Evolutionary conservation across 2,329 filamentous ascomycete genomes (phyloP).

Genomic region (Xylariaceae sp.): DNA sequence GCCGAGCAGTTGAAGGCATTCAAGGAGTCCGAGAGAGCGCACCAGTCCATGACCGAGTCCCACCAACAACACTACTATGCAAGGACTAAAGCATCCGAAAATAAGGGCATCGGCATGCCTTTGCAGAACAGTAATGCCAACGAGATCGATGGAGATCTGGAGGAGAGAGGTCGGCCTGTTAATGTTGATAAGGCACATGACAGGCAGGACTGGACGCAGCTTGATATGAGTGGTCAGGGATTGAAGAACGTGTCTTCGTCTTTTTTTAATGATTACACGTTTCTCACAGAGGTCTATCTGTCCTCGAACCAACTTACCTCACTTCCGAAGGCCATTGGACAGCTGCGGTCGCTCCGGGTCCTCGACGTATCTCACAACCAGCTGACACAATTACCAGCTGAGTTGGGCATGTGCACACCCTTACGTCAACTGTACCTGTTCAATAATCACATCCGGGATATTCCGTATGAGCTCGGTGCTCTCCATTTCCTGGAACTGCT

Average conservation of each 20-base stretch:
- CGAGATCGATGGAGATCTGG: slow-evolving; percentile 51
- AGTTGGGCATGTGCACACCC: slow-evolving; percentile 96
- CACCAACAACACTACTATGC: slow-evolving; percentile 69
- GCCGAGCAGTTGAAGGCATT: slow-evolving; percentile 78
- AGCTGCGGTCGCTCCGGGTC: slow-evolving; percentile 73
- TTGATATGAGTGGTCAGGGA: slow-evolving; percentile 96
- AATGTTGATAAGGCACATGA: slow-evolving; percentile 64
- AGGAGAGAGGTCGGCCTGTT: slow-evolving; percentile 57
- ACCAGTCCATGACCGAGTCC: slow-evolving; percentile 65
- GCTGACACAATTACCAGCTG: slow-evolving; percentile 73
- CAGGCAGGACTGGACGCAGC: slow-evolving; percentile 82
- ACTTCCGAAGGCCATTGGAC: slow-evolving; percentile 77
- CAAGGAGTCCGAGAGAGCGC: slow-evolving; percentile 70
- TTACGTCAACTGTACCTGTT: slow-evolving; percentile 82
- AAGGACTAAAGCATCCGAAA: slow-evolving; percentile 64
- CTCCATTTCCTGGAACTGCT: slow-evolving; percentile 84
- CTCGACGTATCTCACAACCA: slow-evolving; percentile 89
- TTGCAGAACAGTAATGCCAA: slow-evolving; percentile 46
- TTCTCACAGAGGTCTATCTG: slow-evolving; percentile 87
- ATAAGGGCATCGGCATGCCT: slow-evolving; percentile 60
- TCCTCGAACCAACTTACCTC: slow-evolving; percentile 84
- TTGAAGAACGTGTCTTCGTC: slow-evolving; percentile 74
- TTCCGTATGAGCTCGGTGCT: slow-evolving; percentile 85
- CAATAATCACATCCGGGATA: slow-evolving; percentile 78
- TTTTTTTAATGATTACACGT: slow-evolving; percentile 76